Evolutionary conservation across 805 yeast species (phyloP), one percentile per base, ranked within the genome.

Genomic region (Lipomyces chichibuensis): DNA sequence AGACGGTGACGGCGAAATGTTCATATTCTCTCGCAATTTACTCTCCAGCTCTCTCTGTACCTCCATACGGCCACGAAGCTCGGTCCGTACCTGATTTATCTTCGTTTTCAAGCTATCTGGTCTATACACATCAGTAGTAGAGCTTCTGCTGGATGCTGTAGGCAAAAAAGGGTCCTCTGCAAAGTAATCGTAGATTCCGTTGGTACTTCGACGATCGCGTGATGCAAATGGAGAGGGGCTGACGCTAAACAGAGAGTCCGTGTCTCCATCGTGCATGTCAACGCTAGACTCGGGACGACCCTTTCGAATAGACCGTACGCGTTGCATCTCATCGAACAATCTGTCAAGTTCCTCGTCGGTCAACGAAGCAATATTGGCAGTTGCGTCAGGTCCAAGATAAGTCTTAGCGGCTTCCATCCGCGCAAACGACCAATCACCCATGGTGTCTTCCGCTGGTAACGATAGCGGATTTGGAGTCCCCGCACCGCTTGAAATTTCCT

Each of bases 311-410:
- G 68, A 67, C 2, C 72, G 61, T 2, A 69, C 66, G 4, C 67
- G 54, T 35, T 64, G 67, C 66, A 69, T 64, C 51, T 69, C 68
- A 25, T 68, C 71, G 58, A 67, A 69, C 14, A 69, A 58, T 35
- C 58, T 49, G 25, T 69, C 72, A 20, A 69, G 63, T 56, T 69
- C 68, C 9, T 69, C 72, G 46, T 67, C 72, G 4, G 61, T 57
- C 61, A 66, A 35, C 11, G 63, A 53, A 13, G 59, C 62, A 20
- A 69, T 59, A 23, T 55, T 62, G 3, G 53, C 60, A 2, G 69
- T 20, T 13, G 66, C 46, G 14, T 69, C 71, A 7, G 63, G 27
- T 2, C 71, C 71, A 3, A 69, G 58, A 33, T 61, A 60, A 11
- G 66, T 32, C 20, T 51, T 51, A 7, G 63, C 65, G 13, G 69